phyloP scores from a whole-genome alignment of 108 stramenopile genomes.

The Discostella pseudostelligera region DNA sequence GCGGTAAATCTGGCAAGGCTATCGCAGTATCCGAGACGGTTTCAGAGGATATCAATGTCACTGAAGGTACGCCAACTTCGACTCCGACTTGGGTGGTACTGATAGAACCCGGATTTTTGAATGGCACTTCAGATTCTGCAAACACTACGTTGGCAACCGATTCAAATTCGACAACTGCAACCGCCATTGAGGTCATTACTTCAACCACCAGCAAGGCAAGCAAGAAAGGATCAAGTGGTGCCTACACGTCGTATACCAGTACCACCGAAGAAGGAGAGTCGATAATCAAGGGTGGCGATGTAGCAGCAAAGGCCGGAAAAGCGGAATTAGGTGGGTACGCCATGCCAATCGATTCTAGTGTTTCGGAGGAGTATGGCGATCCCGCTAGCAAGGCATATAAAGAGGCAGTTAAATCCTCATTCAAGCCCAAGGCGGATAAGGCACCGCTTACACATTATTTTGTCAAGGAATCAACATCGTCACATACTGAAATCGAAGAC shows the following conservation, averaged over 20 bases:
- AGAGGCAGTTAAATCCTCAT: background rate
- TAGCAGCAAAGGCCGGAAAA: slow-evolving; percentile 1
- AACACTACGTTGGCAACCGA: background rate
- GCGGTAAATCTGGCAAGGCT: slow-evolving; percentile 2
- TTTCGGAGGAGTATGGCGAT: background rate
- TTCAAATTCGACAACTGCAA: background rate
- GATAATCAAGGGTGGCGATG: background rate
- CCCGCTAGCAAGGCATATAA: background rate
- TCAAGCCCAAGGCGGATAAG: slow-evolving; percentile 4
- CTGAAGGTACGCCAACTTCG: background rate
- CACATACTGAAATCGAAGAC: background rate
- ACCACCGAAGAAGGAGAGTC: background rate
- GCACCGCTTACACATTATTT: slow-evolving; percentile 3
- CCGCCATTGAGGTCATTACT: background rate
- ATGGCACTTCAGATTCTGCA: no score
- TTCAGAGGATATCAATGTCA: no score
- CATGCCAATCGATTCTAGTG: background rate
- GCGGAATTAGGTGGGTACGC: background rate
- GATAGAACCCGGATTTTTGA: no score
- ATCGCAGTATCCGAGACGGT: background rate
- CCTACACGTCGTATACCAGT: background rate
- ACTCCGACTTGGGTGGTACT: no score
- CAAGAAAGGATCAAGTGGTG: background rate
- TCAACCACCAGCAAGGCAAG: background rate
- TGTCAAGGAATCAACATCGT: background rate